Evolutionary conservation across 371 early-diverging fungal genomes (phyloP), one percentile per base, ranked within the genome.

Genomic region (Mucor sp.): DNA sequence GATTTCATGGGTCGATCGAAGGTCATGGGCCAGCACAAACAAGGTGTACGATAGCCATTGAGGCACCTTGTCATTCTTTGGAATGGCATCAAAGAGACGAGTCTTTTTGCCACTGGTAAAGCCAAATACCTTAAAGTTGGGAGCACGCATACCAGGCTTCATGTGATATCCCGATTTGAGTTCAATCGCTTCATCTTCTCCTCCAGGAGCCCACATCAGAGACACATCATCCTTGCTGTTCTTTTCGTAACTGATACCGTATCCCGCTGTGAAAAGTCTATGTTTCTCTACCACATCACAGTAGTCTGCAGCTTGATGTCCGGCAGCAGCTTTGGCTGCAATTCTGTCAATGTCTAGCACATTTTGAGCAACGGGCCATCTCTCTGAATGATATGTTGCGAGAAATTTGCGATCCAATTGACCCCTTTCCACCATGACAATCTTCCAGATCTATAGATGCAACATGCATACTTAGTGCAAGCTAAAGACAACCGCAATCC

Each of bases 131-230:
- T 82, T 82, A 56, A 59, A 77, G 25, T 82, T 69, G 12, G 79
- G 82, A 30, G 82, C 82, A 61, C 82, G 72, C 74, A 76, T 75
- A 68, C 82, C 82, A 14, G 75, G 48, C 28, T 69, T 65, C 37
- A 76, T 47, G 15, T 28, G 27, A 19, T 65, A 63, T 2, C 62
- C 17, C 15, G 39, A n/a, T 19, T 35, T 35, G 23, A 33, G 9
- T 44, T 33, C 43, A 30, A n/a, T 55, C 3, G 17, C 28, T 25
- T 30, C 48, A 33, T 56, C 60, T 30, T 63, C 9, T 12, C 35
- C 37, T 11, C 43, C 37, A 1, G 58, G 23, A 35, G 53, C 12
- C 63, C 63, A 69, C n/a, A 69, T 8, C 11, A 72, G 39, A 25
- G 66, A 48, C 0, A 57, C 47, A 19, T 69, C 58, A 28, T 63